These are phyloP conservation scores for Mycena vitilis DNA, from an alignment of 768 basidiomycete genomes.

Conservation along the genomic window DNA sequence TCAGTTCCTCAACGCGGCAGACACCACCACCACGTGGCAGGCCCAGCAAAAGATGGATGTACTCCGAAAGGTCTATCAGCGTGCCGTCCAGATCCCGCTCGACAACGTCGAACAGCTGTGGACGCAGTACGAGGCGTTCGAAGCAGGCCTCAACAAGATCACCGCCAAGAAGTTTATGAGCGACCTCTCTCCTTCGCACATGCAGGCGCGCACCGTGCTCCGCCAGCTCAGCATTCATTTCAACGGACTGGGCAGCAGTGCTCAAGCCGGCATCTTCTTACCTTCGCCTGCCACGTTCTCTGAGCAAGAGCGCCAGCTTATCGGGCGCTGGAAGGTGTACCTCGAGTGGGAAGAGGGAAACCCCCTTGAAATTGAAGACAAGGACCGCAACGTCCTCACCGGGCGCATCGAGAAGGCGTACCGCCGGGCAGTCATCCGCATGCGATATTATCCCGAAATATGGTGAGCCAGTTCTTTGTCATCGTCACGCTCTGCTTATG, in stretches of 20 bases:
- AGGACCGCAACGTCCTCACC: conserved; percentile 74
- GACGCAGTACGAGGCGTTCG: conserved; percentile 94
- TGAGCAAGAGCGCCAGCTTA: conserved; percentile 74
- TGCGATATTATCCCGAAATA: conserved; percentile 95
- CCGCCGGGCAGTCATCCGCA: conserved; percentile 88
- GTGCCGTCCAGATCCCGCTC: conserved; percentile 93
- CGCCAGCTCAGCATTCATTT: conserved; percentile 83
- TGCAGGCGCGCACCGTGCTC: conserved; percentile 93
- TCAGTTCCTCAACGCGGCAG: conserved; percentile 83
- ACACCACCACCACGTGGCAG: conserved; percentile 92
- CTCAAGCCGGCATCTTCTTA: conserved; percentile 66
- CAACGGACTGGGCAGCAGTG: conserved; percentile 62
- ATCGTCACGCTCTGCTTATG: conserved; percentile 16
- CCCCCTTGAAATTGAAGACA: conserved; percentile 91
- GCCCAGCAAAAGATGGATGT: conserved; percentile 95
- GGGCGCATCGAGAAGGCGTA: conserved; percentile 85
- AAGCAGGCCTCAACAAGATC: conserved; percentile 88
- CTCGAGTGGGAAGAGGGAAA: conserved; percentile 96
- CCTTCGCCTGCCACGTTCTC: conserved; percentile 82
- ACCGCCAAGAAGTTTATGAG: conserved; percentile 97
- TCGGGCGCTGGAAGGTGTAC: conserved; percentile 92
- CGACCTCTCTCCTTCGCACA: conserved; percentile 92
- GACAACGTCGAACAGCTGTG: conserved; percentile 94
- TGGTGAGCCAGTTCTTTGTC: conserved; percentile 65
- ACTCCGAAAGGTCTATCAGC: conserved; percentile 91